Conservation (phyloP, 163 green algal genomes). For the Smithsoniella earleae region DNA sequence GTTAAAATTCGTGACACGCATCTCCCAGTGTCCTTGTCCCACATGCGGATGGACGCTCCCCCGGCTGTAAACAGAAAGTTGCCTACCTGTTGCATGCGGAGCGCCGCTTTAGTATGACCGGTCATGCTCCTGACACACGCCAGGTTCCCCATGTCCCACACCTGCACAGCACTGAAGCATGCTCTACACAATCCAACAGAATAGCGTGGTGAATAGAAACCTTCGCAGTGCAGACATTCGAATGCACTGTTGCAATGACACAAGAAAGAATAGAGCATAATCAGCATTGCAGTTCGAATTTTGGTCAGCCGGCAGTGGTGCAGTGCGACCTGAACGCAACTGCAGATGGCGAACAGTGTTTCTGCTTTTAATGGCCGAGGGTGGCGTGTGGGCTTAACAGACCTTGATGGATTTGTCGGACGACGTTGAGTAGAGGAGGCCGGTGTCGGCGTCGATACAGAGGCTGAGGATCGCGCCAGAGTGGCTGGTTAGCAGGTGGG, state of each 20-base stretch:
- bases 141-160: slow-evolving; percentile 64
- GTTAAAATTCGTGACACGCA: slow-evolving; percentile 55
- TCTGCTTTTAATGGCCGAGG: too few relatives aligned
- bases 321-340: too few relatives aligned
- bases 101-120: slow-evolving; percentile 71
- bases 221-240: too few relatives aligned
- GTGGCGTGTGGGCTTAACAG: too few relatives aligned
- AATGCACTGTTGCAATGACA: too few relatives aligned
- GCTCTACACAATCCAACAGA: too few relatives aligned
- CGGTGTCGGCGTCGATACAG: slow-evolving; percentile 36
- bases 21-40: slow-evolving; percentile 54
- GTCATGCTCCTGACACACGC: slow-evolving; percentile 50
- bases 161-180: slow-evolving; percentile 38
- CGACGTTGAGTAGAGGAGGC: slow-evolving; percentile 61
- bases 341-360: too few relatives aligned
- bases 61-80: slow-evolving; percentile 44
- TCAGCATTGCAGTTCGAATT: too few relatives aligned
- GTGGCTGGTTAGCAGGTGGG: slow-evolving; percentile 64
- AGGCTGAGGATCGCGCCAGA: slow-evolving; percentile 56
- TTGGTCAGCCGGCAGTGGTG: too few relatives aligned
- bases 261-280: too few relatives aligned
- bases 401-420: slow-evolving; percentile 67
- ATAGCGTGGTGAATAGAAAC: too few relatives aligned
- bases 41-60: slow-evolving; percentile 60
- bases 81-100: slow-evolving; percentile 52